Evolutionary conservation across 2,329 filamentous ascomycete genomes (phyloP).

Genomic region (Cylindrodendrum hubeiense): DNA sequence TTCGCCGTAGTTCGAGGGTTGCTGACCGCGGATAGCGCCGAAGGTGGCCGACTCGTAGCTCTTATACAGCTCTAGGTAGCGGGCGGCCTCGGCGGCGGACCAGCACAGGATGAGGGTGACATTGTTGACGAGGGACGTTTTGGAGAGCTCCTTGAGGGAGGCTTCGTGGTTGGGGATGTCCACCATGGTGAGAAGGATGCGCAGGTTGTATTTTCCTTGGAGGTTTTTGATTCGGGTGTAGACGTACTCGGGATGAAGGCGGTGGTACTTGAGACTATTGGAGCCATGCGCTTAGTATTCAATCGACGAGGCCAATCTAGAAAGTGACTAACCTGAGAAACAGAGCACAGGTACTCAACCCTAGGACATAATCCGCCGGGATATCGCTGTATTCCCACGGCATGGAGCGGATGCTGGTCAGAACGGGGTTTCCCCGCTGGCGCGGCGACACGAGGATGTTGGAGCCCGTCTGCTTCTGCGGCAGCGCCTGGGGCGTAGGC

Average conservation of each 20-base stretch:
- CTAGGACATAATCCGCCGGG: constrained; percentile 92
- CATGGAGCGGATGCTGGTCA: constrained; percentile 83
- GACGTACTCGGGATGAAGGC: constrained; percentile 96
- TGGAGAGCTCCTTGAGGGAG: constrained; percentile 87
- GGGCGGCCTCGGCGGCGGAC: constrained; percentile 92
- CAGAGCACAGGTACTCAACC: constrained; percentile 87
- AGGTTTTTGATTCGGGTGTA: constrained; percentile 91
- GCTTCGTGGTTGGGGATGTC: constrained; percentile 97
- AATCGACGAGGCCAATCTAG: neutral
- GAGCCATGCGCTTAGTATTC: constrained; percentile 6
- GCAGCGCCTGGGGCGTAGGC: constrained; percentile 88
- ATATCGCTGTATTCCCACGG: constrained; percentile 99
- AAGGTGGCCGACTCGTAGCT: constrained; percentile 88
- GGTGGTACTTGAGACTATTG: constrained; percentile 89
- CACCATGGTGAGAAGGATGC: constrained; percentile 89
- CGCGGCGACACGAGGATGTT: constrained; percentile 90
- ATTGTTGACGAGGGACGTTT: constrained; percentile 92
- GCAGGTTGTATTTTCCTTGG: constrained; percentile 87
- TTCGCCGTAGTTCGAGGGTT: constrained; percentile 86
- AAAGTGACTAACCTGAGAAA: constrained; percentile 74
- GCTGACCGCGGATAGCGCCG: constrained; percentile 85
- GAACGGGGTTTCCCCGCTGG: constrained; percentile 94
- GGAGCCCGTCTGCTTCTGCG: constrained; percentile 73
- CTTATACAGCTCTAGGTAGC: constrained; percentile 96
- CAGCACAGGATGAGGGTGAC: constrained; percentile 93